phyloP scores from a whole-genome alignment of 306 rosid genomes.

The Mucuna pruriens region DNA sequence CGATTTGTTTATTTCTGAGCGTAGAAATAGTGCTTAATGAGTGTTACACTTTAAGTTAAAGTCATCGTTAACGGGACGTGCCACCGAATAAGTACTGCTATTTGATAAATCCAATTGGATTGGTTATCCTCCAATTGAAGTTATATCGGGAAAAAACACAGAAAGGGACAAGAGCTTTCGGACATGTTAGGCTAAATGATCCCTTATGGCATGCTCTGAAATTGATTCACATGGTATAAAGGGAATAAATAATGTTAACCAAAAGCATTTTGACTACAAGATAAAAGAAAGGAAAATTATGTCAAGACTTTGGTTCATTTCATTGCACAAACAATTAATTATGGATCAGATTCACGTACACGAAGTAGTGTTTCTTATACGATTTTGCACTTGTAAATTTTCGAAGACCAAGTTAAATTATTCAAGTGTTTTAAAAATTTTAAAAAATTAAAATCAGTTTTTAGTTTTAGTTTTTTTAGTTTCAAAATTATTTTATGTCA shows the following conservation, averaged over 20 bases:
- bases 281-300: neutral
- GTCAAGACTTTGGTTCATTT: neutral
- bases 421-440: neutral
- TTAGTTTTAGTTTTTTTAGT: no score
- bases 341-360: neutral
- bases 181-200: neutral
- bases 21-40: slow-evolving; percentile 31
- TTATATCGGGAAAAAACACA: slow-evolving; percentile 15
- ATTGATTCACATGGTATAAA: neutral
- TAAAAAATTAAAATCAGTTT: no score
- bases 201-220: neutral
- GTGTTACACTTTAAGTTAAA: slow-evolving; percentile 61
- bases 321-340: neutral
- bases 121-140: slow-evolving; percentile 39
- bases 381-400: neutral
- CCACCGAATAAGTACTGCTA: slow-evolving; percentile 51
- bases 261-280: neutral
- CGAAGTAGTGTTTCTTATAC: neutral
- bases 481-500: no score
- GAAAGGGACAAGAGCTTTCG: slow-evolving; percentile 14
- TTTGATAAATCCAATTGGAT: slow-evolving; percentile 18
- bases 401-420: neutral
- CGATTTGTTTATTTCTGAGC: slow-evolving; percentile 19
- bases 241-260: neutral
- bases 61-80: slow-evolving; percentile 58